Evolutionary conservation across 768 basidiomycete genomes (phyloP).

Genomic region (Strobilomyces echinocephalus): DNA sequence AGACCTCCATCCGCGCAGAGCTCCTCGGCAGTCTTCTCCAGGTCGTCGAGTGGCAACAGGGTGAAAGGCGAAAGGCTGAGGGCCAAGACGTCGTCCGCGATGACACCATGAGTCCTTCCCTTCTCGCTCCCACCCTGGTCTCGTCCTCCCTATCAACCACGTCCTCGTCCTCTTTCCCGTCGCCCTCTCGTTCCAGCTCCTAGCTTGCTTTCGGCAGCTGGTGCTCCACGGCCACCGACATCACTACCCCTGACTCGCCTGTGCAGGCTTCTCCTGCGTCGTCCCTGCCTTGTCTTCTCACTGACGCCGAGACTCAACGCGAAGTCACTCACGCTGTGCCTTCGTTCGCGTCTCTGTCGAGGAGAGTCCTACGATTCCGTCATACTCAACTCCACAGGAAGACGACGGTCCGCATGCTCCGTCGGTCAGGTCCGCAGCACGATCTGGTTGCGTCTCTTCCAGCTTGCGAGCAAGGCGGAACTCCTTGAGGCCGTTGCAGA

Average conservation of each 20-base stretch:
- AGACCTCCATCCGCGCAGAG: conserved; percentile 26
- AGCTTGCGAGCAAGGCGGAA: conserved; percentile 45
- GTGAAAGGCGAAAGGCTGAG: conserved; percentile 35
- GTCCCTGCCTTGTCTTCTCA: conserved; percentile 28
- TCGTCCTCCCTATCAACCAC: conserved; percentile 22
- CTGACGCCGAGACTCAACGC: conserved; percentile 25
- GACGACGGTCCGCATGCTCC: conserved; percentile 19
- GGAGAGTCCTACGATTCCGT: conserved; percentile 24
- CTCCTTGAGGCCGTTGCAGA: conserved; percentile 45
- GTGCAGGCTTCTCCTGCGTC: conserved; percentile 29
- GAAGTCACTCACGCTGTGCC: conserved; percentile 34
- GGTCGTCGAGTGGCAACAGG: conserved; percentile 40
- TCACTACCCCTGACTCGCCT: conserved; percentile 33
- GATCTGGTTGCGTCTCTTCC: conserved; percentile 48
- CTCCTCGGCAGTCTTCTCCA: conserved; percentile 43
- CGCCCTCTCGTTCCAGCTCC: conserved; percentile 35
- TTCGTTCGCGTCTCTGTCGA: conserved; percentile 33
- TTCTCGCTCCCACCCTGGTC: conserved; percentile 13
- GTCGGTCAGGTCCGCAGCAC: conserved; percentile 39
- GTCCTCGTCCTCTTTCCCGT: conserved; percentile 24
- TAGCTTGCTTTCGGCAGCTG: conserved; percentile 43
- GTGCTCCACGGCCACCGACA: conserved; percentile 35
- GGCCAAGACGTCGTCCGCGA: conserved; percentile 38
- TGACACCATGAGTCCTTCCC: conserved; percentile 8
- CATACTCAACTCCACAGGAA: conserved; percentile 7